Evolutionary conservation across 495 filamentous ascomycete species (phyloP).

Genomic region (Platismatia glauca): DNA sequence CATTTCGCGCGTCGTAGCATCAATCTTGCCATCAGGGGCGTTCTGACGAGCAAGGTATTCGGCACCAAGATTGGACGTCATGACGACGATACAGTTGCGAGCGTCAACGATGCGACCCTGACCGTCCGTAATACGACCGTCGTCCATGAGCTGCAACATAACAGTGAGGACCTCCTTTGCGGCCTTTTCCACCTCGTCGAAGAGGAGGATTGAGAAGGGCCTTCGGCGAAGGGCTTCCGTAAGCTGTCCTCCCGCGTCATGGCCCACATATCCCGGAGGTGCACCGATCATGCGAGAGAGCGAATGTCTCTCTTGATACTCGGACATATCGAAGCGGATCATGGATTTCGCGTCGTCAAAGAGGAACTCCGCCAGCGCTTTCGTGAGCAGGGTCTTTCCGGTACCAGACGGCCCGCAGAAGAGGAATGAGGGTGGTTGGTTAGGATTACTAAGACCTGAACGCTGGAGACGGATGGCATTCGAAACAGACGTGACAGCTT

Average conservation of each 20-base stretch:
- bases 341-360: conserved; percentile 97
- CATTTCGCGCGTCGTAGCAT: conserved; percentile 74
- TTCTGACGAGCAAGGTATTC: conserved; percentile 79
- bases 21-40: conserved; percentile 72
- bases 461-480: conserved; percentile 93
- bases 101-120: conserved; percentile 92
- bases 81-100: conserved; percentile 96
- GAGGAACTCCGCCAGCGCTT: conserved; percentile 92
- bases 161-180: conserved; percentile 97
- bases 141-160: conserved; percentile 95
- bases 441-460: conserved; percentile 87
- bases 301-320: conserved; percentile 96
- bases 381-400: conserved; percentile 93
- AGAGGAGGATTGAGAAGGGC: conserved; percentile 95
- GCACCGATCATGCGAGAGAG: conserved; percentile 97
- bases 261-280: conserved; percentile 92
- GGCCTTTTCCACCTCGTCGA: conserved; percentile 97
- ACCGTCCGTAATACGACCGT: conserved; percentile 96
- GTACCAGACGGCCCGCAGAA: conserved; percentile 98
- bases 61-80: conserved; percentile 95
- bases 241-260: conserved; percentile 91
- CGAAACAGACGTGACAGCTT: conserved; percentile 87
- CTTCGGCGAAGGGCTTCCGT: conserved; percentile 87
- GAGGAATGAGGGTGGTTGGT: conserved; percentile 92
- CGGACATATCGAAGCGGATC: conserved; percentile 99